Percentiles rank a stretch among this genome's conserved stretches.
These are phyloP conservation scores for Cadophora malorum DNA, from an alignment of 2,329 filamentous ascomycete species.

Conservation along the genomic window DNA sequence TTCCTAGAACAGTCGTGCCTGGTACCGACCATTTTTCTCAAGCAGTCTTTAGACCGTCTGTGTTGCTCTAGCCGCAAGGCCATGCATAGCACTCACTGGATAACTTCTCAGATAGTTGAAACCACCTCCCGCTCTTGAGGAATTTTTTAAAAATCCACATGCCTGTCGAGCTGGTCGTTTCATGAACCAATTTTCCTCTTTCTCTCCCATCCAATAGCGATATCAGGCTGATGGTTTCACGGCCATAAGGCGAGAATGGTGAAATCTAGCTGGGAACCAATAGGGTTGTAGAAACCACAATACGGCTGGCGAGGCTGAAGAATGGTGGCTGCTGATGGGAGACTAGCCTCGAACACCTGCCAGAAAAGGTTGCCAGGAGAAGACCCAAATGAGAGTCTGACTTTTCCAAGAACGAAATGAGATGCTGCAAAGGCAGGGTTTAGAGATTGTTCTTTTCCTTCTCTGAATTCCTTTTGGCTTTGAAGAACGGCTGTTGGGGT, in stretches of 20 bases:
- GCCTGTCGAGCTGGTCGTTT: conserved; percentile 6
- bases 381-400: neutral
- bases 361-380: neutral
- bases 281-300: neutral
- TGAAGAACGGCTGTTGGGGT: neutral
- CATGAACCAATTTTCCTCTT: neutral
- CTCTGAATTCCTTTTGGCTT: neutral
- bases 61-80: neutral
- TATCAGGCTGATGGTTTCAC: conserved; percentile 13
- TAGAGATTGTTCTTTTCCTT: neutral
- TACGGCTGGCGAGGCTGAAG: conserved; percentile 9
- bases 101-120: neutral
- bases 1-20: too few species aligned
- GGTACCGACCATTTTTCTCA: neutral
- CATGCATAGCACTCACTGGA: neutral
- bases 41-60: neutral
- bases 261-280: neutral
- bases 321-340: neutral
- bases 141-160: neutral
- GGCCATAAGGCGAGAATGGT: neutral
- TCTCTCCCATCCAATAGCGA: neutral
- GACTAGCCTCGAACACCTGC: neutral
- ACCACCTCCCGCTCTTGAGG: neutral
- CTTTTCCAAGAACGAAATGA: neutral
- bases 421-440: neutral